Evolutionary conservation across 164 flowering plant genomes (phyloP).

Genomic region (Santalum album): DNA sequence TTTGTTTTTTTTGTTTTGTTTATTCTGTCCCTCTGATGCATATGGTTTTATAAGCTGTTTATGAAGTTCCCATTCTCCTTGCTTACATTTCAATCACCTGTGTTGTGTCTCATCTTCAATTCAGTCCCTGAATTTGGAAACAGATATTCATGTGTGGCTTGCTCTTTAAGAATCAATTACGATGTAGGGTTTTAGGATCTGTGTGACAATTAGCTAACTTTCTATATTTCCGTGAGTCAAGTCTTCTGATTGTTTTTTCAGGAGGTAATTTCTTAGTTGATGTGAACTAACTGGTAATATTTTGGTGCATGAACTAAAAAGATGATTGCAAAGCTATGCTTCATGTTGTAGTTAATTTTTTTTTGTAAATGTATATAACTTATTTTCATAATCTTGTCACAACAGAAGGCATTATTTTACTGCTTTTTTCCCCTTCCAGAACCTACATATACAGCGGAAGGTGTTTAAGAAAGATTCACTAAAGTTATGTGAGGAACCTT

Average conservation of each 20-base stretch:
- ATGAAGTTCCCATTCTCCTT: neutral
- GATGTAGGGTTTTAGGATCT: too few relatives aligned
- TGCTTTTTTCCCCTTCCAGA: neutral
- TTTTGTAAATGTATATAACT: neutral
- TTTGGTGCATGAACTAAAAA: constrained; percentile 16
- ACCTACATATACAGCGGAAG: constrained; percentile 28
- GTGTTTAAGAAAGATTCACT: constrained; percentile 34
- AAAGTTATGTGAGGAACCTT: constrained; percentile 57
- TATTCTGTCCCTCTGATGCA: too few relatives aligned
- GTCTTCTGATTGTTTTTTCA: too few relatives aligned
- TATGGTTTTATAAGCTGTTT: neutral
- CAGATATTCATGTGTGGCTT: too few relatives aligned
- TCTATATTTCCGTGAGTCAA: too few relatives aligned
- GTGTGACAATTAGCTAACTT: too few relatives aligned
- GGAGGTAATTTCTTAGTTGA: too few relatives aligned
- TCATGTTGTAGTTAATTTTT: neutral
- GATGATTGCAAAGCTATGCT: constrained; percentile 45
- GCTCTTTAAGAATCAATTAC: too few relatives aligned
- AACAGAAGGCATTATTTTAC: neutral
- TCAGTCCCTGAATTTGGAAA: neutral
- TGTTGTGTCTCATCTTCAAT: constrained; percentile 16
- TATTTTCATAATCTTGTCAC: neutral
- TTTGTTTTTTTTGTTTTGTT: too few relatives aligned
- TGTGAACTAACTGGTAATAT: neutral
- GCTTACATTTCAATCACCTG: constrained; percentile 26